Percentiles rank a stretch among this genome's conserved stretches.
phyloP scores from a whole-genome alignment of 176 grass and related monocot species.

The Stipa capillata region DNA sequence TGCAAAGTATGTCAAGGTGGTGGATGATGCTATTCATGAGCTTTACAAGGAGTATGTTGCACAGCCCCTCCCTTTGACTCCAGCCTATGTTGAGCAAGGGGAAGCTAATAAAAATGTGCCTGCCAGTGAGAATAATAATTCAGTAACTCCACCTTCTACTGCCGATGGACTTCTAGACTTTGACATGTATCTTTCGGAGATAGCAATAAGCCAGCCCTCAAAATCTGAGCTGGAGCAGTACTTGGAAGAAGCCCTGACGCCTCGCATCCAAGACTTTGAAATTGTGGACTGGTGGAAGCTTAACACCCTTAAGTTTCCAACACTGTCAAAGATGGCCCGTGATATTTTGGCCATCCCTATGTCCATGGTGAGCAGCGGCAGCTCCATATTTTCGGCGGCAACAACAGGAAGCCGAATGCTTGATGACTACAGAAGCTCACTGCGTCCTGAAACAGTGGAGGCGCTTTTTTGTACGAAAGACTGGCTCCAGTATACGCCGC shows the following conservation, averaged over 20 bases:
- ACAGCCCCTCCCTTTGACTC: background rate
- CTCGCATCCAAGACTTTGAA: conserved; percentile 35
- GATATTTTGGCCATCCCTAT: conserved; percentile 48
- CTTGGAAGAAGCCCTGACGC: conserved; percentile 11
- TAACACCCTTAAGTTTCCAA: conserved; percentile 41
- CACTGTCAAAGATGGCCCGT: conserved; percentile 42
- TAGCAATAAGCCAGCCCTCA: background rate
- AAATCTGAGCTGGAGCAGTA: conserved; percentile 2
- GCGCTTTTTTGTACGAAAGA: background rate
- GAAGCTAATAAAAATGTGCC: too few species aligned
- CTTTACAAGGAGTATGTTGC: conserved; percentile 2
- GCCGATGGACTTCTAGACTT: background rate
- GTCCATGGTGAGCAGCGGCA: conserved; percentile 30
- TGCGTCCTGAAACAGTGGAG: background rate
- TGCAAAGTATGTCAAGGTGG: background rate
- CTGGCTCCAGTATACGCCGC: background rate
- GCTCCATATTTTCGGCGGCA: conserved; percentile 14
- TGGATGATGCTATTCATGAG: background rate
- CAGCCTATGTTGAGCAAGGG: background rate
- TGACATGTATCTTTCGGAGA: background rate
- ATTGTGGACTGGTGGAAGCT: conserved; percentile 56
- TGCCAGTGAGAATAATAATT: background rate
- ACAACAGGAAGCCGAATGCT: background rate
- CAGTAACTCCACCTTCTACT: background rate
- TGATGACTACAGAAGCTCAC: background rate